Base-by-base conservation (phyloP, 331 rosid genomes). In the Saraca asoca region DNA sequence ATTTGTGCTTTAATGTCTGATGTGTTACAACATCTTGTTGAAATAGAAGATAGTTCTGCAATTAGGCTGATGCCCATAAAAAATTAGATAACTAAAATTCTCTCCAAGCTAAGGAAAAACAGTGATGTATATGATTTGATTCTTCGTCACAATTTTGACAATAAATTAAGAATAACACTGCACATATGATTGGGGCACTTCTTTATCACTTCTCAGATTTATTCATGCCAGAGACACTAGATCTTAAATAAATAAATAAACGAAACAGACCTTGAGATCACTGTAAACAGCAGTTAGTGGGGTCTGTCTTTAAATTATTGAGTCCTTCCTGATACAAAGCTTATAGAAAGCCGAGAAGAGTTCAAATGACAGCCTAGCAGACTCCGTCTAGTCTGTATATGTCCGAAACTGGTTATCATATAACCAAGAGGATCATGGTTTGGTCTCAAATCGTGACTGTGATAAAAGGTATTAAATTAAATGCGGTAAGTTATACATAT, bases 311-410 rank as follows among this genome's bases (percentile, higher is more conserved):
- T 46, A 61, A 83, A 85, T 85, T 46, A 83, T 83, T 60, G 43
- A 75, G 69, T 72, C 78, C 78, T 79, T 74, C 69, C 52, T 6
- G 75, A 64, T 62, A 78, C 74, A 75, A 71, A 66, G 75, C 73
- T 55, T 79, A 42, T 62, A 46, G 44, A 57, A 76, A 85, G n/a
- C n/a, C n/a, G n/a, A 85, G 49, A 68, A 60, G 54, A 52, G 65
- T 71, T 70, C 58, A n/a, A 69, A 62, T 48, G 81, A 83, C 87
- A 85, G 81, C 66, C 77, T 77, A 80, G 82, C 81, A 59, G 66
- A 62, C 74, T 69, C 77, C 85, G 73, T 75, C 78, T 79, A 59
- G 70, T 24, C 31, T 1, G 31, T 24, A 1, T 24, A 72, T 72
- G 84, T 74, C 66, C 18, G 49, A 66, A 53, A 48, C 64, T 51